Evolutionary conservation across 176 grass and related monocot genomes (phyloP), one percentile per base, ranked within the genome.

Genomic region (Phragmites australis): DNA sequence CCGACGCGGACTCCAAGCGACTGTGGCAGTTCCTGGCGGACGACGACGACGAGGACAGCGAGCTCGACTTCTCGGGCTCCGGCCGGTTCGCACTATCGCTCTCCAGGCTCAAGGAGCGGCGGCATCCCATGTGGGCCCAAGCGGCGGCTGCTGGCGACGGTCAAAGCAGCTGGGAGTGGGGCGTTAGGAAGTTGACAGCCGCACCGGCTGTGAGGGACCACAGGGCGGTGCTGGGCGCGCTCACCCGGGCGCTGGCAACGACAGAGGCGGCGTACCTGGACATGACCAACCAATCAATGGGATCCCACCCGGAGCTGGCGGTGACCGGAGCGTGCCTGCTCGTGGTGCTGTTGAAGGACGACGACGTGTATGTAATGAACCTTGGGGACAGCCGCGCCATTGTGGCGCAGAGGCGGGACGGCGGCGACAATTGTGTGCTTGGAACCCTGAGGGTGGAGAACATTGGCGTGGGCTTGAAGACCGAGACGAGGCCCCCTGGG

Each of bases 291-390:
- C 86, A 80, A 59, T 90, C 88, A 1, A 91, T 92, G 87, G 91
- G 75, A 17, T 84, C 83, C 53, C 93, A 97, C 67, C 94, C 94
- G 7, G 94, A 97, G 76, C 66, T 97, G 25, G 94, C 94, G 1
- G 85, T 97, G 60, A 97, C 86, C 14, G 94, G 94, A 44, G 93
- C 94, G 0, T 97, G 94, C 66, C 65, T 94, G 84, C 94, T 97
- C 14, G 94, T 90, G 77, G 80, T 81, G 5, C 81, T 97, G 63
- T 77, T 97, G 65, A 94, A 89, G 66, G 94, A 94, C 31, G 89
- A 97, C 23, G 83, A 97, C 46, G 89, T 97, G 42, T 97, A 97
- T 82, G 94, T 97, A 9, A 97, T 97, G 94, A 97, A 97, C 86
- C 87, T 97, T 62, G 94, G 94, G 65, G 94, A 97, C 62, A 97